Base-by-base conservation (phyloP, 2,329 filamentous ascomycete genomes). In the Phyllosticta citriasiana region DNA sequence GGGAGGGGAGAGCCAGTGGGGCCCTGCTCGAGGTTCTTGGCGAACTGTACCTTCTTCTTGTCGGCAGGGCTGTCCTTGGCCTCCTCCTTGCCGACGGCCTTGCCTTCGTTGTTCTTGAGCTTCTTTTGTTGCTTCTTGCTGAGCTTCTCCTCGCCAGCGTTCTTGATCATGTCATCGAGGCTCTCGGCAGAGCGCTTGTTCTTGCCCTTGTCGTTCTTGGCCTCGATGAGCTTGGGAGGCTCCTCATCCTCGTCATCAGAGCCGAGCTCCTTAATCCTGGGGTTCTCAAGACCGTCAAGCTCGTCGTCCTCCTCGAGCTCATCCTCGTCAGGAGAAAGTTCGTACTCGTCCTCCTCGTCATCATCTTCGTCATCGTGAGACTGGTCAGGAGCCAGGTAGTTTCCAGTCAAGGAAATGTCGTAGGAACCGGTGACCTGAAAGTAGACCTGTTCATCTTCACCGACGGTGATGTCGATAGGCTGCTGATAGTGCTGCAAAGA, bases 61-160 rank as follows among this genome's bases (percentile, higher is more conserved):
- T 81, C 79, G 81, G 86, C 73, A 64, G 72, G 70, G 63, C 69
- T 86, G 66, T 75, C 76, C 65, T 80, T 75, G 59, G 72, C 64
- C 66, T 35, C 56, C 59, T 78, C 77, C 61, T 82, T 80, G 52
- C 73, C 69, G 57, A 88, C 84, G 63, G 94, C 87, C 73, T 97
- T 88, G 67, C 93, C 94, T 74, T 96, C 90, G 82, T 97, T 97
- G 83, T 96, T 97, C 86, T 96, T 96, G 66, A 93, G 83, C 83
- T 97, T 97, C 88, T 99, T 97, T 70, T 88, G 84, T 77, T 97
- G 90, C 82, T 96, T 97, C 84, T 97, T 97, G 83, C 86, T 92
- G 65, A 91, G 82, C 80, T 92, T 92, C 67, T 82, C 73, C 68
- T 91, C 88, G 66, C 84, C 84, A 50, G 70, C 74, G 78, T 94